A percentile compares a stretch with the other conserved stretches of the same genome.
Conservation (phyloP, 768 basidiomycete species). For the Xerocomus potaroensis region DNA sequence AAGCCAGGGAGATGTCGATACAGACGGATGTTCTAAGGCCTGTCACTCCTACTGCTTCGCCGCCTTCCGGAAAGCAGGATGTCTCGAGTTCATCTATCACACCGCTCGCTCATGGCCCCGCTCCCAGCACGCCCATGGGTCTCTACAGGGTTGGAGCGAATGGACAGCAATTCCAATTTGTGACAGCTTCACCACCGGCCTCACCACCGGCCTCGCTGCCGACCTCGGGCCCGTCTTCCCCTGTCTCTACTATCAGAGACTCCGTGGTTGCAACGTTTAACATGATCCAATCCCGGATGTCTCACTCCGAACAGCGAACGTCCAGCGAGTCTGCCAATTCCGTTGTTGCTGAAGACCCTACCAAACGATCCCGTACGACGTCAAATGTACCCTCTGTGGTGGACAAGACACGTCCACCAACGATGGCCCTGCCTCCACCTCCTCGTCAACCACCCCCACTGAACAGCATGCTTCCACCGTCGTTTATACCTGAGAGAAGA, state of each 20-base stretch:
- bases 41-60: constrained; percentile 29
- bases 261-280: constrained; percentile 43
- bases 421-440: constrained; percentile 79
- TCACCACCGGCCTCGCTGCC: no score
- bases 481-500: constrained; percentile 70
- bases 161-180: constrained; percentile 61
- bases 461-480: constrained; percentile 67
- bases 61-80: constrained; percentile 20
- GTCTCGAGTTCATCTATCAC: constrained; percentile 30
- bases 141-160: constrained; percentile 54
- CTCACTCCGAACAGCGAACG: constrained; percentile 57
- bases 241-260: constrained; percentile 46
- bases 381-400: constrained; percentile 52
- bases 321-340: constrained; percentile 72
- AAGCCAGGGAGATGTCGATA: constrained; percentile 68
- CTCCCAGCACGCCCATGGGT: constrained; percentile 32
- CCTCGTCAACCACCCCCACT: constrained; percentile 71
- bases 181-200: constrained; percentile 43
- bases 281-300: constrained; percentile 44
- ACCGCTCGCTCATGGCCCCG: constrained; percentile 31
- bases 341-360: constrained; percentile 43
- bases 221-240: constrained; percentile 27
- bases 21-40: constrained; percentile 63
- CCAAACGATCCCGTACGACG: constrained; percentile 55
- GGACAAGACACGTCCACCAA: constrained; percentile 81